Evolutionary conservation across 345 rosid species (phyloP).

Genomic region (Mercurialis annua): DNA sequence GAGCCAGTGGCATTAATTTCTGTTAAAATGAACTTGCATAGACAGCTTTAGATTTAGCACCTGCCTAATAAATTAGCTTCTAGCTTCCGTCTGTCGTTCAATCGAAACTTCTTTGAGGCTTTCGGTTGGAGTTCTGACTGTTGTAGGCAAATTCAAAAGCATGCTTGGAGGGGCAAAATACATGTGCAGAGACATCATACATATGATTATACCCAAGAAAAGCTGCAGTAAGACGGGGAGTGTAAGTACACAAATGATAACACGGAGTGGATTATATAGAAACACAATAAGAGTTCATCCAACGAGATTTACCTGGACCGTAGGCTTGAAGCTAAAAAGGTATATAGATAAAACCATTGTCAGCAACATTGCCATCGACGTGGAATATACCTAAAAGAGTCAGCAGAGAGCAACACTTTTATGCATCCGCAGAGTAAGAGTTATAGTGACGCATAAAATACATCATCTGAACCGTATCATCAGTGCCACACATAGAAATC

Average conservation of each 20-base stretch:
- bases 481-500: neutral
- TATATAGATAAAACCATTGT: slow-evolving; percentile 68
- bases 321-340: slow-evolving; percentile 70
- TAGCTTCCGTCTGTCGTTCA: slow-evolving; percentile 54
- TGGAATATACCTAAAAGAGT: slow-evolving; percentile 65
- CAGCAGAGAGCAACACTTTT: neutral
- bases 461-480: neutral
- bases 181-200: slow-evolving; percentile 97
- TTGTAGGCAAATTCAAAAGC: slow-evolving; percentile 60
- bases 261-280: neutral
- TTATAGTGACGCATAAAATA: neutral
- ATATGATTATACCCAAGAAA: slow-evolving; percentile 82
- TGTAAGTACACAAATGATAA: neutral
- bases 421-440: neutral
- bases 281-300: neutral
- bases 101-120: slow-evolving; percentile 50
- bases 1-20: neutral
- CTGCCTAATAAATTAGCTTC: no score
- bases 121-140: slow-evolving; percentile 48
- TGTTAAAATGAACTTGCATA: neutral
- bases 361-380: slow-evolving; percentile 88
- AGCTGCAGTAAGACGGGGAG: slow-evolving; percentile 51
- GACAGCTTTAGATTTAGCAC: neutral
- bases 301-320: slow-evolving; percentile 49
- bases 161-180: slow-evolving; percentile 74